Evolutionary conservation across 768 basidiomycete species (phyloP).

Genomic region (Pulveroboletus sp.): DNA sequence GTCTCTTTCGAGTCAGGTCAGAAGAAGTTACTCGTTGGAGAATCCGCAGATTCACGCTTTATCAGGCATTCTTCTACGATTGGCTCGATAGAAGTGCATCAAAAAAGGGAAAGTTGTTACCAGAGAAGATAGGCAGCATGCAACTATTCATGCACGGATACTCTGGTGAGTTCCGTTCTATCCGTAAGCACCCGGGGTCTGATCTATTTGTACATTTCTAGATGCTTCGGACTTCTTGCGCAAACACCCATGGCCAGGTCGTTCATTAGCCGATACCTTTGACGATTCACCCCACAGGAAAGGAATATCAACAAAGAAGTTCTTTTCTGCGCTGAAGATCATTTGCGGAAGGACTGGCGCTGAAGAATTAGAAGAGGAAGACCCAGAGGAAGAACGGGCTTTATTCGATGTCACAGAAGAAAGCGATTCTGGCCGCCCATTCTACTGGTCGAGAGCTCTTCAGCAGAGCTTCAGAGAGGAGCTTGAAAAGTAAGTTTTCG

Average conservation of each 20-base stretch:
- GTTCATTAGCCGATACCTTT: conserved; percentile 79
- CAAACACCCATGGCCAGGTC: conserved; percentile 84
- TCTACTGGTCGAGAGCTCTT: conserved; percentile 77
- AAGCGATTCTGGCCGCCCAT: conserved; percentile 51
- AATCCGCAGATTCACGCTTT: conserved; percentile 1
- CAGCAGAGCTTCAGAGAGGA: conserved; percentile 85
- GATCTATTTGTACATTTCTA: conserved; percentile 21
- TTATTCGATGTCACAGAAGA: conserved; percentile 66
- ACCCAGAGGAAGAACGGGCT: conserved; percentile 69
- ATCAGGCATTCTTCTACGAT: conserved; percentile 86
- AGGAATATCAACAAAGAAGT: conserved; percentile 62
- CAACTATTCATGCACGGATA: conserved; percentile 86
- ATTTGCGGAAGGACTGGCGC: conserved; percentile 84
- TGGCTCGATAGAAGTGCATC: conserved; percentile 80
- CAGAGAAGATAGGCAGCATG: conserved; percentile 88
- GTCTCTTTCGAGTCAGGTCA: conserved; percentile 68
- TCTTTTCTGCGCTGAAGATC: conserved; percentile 64
- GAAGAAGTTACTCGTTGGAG: conserved; percentile 3
- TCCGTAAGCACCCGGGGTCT: not conserved
- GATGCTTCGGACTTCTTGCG: conserved; percentile 87
- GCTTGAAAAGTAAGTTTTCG: conserved; percentile 67
- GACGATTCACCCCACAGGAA: conserved; percentile 79
- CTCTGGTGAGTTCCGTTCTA: conserved; percentile 44
- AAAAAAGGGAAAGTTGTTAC: conserved; percentile 80
- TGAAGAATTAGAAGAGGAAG: conserved; percentile 67